These are phyloP conservation scores for Diaporthe citrichinensis DNA, from an alignment of 2,329 filamentous ascomycete genomes.

Conservation along the genomic window DNA sequence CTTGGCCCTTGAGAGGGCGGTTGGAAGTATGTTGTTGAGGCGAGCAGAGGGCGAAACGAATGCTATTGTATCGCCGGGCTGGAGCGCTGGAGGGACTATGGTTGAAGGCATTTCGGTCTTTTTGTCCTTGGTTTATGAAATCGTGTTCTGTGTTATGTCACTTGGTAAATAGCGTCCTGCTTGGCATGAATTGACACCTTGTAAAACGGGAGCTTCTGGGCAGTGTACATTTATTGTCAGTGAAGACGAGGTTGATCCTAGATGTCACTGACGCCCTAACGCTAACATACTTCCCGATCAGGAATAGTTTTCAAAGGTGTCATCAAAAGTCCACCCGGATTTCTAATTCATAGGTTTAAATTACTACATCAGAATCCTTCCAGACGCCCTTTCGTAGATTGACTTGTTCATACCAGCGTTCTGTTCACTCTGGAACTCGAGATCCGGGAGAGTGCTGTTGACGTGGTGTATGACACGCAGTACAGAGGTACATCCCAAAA, in stretches of 20 bases:
- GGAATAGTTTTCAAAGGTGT: neutral
- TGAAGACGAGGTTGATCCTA: neutral
- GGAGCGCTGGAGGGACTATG: conserved; percentile 43
- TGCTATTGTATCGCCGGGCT: conserved; percentile 55
- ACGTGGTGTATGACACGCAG: neutral
- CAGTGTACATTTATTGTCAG: neutral
- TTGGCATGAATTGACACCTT: neutral
- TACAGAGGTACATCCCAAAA: no score
- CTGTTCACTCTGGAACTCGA: neutral
- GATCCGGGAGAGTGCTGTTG: neutral
- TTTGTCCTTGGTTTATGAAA: neutral
- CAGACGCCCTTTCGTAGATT: neutral
- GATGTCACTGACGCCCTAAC: conserved; percentile 1
- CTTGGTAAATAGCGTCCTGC: neutral
- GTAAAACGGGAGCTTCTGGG: neutral
- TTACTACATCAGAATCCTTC: neutral
- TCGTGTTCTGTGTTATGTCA: neutral
- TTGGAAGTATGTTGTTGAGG: conserved; percentile 50
- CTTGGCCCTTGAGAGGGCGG: conserved; percentile 50
- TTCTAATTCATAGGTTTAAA: neutral
- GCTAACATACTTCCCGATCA: neutral
- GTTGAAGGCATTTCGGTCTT: neutral
- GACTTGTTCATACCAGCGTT: no score
- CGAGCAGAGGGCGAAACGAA: conserved; percentile 58
- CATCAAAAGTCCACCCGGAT: neutral